Conservation (phyloP, 306 rosid species). For the Luffa acutangula region DNA sequence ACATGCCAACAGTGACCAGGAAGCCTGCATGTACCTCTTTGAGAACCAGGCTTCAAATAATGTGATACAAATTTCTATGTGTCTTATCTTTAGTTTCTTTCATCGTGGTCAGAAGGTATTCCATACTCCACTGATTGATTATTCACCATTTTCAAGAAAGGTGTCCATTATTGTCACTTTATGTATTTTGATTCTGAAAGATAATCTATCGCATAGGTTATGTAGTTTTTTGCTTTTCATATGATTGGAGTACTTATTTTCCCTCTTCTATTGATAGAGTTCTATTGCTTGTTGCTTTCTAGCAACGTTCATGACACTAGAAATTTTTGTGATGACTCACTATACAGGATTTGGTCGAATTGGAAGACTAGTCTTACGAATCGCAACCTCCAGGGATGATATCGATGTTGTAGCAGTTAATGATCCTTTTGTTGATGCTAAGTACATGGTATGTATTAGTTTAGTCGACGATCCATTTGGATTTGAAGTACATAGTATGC, state of each 20-base stretch:
- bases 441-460: slow-evolving; percentile 62
- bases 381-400: slow-evolving; percentile 80
- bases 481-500: slow-evolving; percentile 65
- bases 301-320: background rate
- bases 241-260: background rate
- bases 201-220: background rate
- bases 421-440: slow-evolving; percentile 88
- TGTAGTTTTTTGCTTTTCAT: background rate
- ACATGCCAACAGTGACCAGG: background rate
- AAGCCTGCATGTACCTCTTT: background rate
- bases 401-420: slow-evolving; percentile 82
- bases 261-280: background rate
- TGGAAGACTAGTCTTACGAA: slow-evolving; percentile 89
- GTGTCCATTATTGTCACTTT: background rate
- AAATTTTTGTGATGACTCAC: background rate
- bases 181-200: background rate
- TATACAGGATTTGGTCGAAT: slow-evolving; percentile 88
- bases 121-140: background rate
- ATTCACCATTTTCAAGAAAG: background rate
- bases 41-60: background rate
- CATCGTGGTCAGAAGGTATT: background rate
- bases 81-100: background rate
- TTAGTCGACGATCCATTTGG: slow-evolving; percentile 75
- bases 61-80: background rate
- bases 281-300: background rate